A percentile compares a stretch with the other conserved stretches of the same genome.
Evolutionary conservation across 2,329 filamentous ascomycete genomes (phyloP).

Genomic region (Lecanosticta acicola): DNA sequence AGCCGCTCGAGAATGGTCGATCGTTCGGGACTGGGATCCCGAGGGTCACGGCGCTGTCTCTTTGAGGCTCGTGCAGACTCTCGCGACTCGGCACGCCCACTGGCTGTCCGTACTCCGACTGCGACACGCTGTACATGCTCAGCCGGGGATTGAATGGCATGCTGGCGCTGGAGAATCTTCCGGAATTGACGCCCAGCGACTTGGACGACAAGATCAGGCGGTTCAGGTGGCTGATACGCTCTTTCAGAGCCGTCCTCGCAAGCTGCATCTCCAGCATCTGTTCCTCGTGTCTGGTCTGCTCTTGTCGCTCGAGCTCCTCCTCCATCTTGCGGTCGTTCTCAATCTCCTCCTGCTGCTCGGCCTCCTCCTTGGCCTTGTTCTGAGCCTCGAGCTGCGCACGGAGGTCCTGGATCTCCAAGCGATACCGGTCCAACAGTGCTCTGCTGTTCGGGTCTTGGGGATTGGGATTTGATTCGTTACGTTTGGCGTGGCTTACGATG

Average conservation of each 20-base stretch:
- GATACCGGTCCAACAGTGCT: slow-evolving; percentile 85
- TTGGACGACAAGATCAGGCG: slow-evolving; percentile 92
- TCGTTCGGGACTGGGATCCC: slow-evolving; percentile 25
- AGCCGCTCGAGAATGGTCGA: slow-evolving; percentile 28
- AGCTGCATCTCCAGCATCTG: slow-evolving; percentile 99
- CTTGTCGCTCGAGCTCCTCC: slow-evolving; percentile 69
- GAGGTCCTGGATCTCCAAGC: slow-evolving; percentile 84
- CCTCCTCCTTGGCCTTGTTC: slow-evolving; percentile 55
- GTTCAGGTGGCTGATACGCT: slow-evolving; percentile 95
- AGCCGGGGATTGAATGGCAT: slow-evolving; percentile 37
- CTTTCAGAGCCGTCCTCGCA: slow-evolving; percentile 88
- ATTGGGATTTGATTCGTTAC: slow-evolving; percentile 74
- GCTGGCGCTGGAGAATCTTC: slow-evolving; percentile 50
- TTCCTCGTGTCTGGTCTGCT: slow-evolving; percentile 71
- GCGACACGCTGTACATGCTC: slow-evolving; percentile 33
- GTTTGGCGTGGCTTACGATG: slow-evolving; percentile 94
- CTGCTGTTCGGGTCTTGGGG: slow-evolving; percentile 77
- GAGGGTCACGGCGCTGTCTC: slow-evolving; percentile 34
- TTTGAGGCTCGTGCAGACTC: slow-evolving; percentile 14
- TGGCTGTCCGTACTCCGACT: slow-evolving; percentile 30
- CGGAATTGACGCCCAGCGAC: slow-evolving; percentile 86
- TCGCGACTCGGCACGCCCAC: slow-evolving; percentile 30
- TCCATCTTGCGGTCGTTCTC: slow-evolving; percentile 63
- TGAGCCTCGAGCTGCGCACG: slow-evolving; percentile 77
- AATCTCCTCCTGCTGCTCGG: slow-evolving; percentile 47